Conservation (phyloP, 2,329 filamentous ascomycete genomes). For the Aspergillus pseudoterreus region DNA sequence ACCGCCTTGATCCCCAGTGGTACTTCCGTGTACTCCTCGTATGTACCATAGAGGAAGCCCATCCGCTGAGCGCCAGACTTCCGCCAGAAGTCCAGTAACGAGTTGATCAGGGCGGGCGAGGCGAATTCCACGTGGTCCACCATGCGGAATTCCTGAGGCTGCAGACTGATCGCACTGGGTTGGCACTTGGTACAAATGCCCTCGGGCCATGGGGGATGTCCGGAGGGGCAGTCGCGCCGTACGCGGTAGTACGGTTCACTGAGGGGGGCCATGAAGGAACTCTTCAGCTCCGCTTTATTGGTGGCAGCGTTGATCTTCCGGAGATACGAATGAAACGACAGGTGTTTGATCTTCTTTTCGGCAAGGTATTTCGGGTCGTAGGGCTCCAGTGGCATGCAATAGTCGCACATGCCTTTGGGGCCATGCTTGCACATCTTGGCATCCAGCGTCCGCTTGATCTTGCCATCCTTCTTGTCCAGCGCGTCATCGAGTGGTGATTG, state of each 20-base stretch:
- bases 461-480: constrained; percentile 84
- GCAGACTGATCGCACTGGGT: constrained; percentile 90
- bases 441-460: constrained; percentile 73
- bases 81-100: constrained; percentile 89
- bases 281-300: constrained; percentile 90
- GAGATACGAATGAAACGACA: constrained; percentile 91
- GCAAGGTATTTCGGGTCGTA: constrained; percentile 84
- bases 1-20: constrained; percentile 92
- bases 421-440: constrained; percentile 91
- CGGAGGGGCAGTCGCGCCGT: constrained; percentile 81
- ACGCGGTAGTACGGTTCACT: constrained; percentile 92
- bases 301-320: constrained; percentile 94
- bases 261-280: constrained; percentile 92
- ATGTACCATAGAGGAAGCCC: constrained; percentile 87
- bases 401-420: constrained; percentile 97
- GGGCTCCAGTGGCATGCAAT: constrained; percentile 95
- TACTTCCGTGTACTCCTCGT: constrained; percentile 86
- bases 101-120: constrained; percentile 76
- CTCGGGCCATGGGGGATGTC: constrained; percentile 89
- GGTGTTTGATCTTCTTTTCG: constrained; percentile 98
- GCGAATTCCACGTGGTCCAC: constrained; percentile 98
- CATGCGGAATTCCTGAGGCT: constrained; percentile 92
- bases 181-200: constrained; percentile 98
- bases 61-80: constrained; percentile 78
- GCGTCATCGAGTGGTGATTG: constrained; percentile 85